These are phyloP conservation scores for Apium graveolens DNA, from an alignment of 129 eudicot genomes.

Conservation along the genomic window DNA sequence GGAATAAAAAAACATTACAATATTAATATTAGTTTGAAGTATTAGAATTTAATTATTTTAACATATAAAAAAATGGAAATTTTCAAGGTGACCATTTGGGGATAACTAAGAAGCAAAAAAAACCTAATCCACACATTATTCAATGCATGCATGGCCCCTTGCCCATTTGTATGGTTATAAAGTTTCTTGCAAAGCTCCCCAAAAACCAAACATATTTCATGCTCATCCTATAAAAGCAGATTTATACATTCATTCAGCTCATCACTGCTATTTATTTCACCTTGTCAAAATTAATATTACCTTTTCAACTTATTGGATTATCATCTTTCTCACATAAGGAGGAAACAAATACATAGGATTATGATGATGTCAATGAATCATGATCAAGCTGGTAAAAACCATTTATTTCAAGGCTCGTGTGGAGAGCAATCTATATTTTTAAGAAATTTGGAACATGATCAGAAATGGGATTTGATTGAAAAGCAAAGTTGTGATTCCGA, in stretches of 20 bases:
- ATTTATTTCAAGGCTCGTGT: neutral
- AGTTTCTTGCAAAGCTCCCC: neutral
- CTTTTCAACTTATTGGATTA: neutral
- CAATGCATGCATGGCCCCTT: conserved; percentile 1
- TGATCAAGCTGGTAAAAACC: neutral
- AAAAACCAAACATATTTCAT: neutral
- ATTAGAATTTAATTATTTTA: neutral
- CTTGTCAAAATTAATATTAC: neutral
- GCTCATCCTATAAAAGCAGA: neutral
- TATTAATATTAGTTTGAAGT: too few relatives aligned
- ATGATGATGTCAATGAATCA: neutral
- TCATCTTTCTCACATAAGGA: neutral
- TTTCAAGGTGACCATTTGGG: neutral
- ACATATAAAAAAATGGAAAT: neutral
- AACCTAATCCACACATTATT: conserved; percentile 11
- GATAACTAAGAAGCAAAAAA: neutral
- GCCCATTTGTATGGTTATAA: neutral
- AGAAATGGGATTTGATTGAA: neutral
- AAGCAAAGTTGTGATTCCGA: neutral
- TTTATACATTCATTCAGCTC: neutral
- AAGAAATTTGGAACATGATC: neutral
- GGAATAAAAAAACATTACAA: too few relatives aligned
- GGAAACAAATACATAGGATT: neutral
- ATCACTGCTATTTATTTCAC: neutral
- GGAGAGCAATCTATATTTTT: neutral